A percentile compares a stretch with the other conserved stretches of the same genome.
These are phyloP conservation scores for Aspergillus haitiensis DNA, from an alignment of 495 filamentous ascomycete species.

Conservation along the genomic window DNA sequence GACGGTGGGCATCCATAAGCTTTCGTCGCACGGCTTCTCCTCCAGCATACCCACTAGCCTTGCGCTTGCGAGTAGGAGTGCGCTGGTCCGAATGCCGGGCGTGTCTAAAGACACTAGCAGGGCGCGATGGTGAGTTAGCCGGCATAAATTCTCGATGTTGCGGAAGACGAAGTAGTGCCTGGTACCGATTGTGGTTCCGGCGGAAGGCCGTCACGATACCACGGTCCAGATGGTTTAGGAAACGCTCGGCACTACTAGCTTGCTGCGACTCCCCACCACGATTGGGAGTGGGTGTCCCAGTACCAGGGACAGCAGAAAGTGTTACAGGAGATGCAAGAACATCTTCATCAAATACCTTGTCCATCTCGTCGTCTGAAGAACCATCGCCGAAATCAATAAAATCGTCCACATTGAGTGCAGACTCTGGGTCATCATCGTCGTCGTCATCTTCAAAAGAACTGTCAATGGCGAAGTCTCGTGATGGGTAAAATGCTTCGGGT, in stretches of 20 bases:
- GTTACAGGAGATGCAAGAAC: constrained; percentile 40
- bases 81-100: constrained; percentile 45
- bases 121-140: constrained; percentile 46
- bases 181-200: constrained; percentile 71
- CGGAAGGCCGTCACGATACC: constrained; percentile 77
- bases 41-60: constrained; percentile 37
- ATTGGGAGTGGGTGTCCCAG: constrained; percentile 51
- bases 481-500: constrained; percentile 75
- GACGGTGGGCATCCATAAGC: constrained; percentile 48
- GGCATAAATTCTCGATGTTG: constrained; percentile 54
- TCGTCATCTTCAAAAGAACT: constrained; percentile 57
- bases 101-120: constrained; percentile 51
- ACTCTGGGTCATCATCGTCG: constrained; percentile 67
- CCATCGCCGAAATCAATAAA: constrained; percentile 68
- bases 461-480: constrained; percentile 58
- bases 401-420: constrained; percentile 64
- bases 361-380: constrained; percentile 55
- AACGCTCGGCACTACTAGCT: constrained; percentile 53
- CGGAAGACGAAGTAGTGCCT: constrained; percentile 64
- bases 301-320: constrained; percentile 36
- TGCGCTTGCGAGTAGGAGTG: constrained; percentile 47
- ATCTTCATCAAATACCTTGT: constrained; percentile 43
- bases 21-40: constrained; percentile 51
- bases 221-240: constrained; percentile 68
- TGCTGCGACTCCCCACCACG: constrained; percentile 49